These are phyloP conservation scores for Madurella fahalii DNA, from an alignment of 2,329 filamentous ascomycete species.

Conservation along the genomic window DNA sequence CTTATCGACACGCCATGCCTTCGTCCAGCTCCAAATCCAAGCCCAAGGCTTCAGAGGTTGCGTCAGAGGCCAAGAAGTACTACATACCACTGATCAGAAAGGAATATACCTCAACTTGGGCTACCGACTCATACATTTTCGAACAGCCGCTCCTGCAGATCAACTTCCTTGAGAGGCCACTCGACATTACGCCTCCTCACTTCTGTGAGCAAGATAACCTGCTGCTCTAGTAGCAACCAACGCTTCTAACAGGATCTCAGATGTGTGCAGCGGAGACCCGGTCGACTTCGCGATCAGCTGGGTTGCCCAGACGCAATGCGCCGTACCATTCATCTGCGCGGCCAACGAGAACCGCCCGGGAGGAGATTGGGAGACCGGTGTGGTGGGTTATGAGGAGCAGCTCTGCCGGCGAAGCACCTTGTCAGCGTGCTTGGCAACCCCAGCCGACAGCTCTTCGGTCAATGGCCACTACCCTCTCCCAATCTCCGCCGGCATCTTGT, in stretches of 20 bases:
- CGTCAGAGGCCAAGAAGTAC: conserved; percentile 66
- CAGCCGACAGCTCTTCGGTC: conserved; percentile 46
- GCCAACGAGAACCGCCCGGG: conserved; percentile 74
- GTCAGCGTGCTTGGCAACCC: conserved; percentile 61
- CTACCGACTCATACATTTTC: conserved; percentile 57
- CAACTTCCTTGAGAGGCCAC: conserved; percentile 33
- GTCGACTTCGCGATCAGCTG: conserved; percentile 59
- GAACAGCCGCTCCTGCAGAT: conserved; percentile 47
- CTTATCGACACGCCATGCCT: conserved; percentile 42
- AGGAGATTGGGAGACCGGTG: conserved; percentile 70
- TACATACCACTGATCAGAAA: conserved; percentile 63
- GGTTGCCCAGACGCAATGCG: conserved; percentile 34
- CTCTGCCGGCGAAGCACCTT: conserved; percentile 72
- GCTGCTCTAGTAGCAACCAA: background rate
- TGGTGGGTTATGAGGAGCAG: conserved; percentile 65
- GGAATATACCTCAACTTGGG: conserved; percentile 52
- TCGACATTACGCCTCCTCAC: conserved; percentile 38
- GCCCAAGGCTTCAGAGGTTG: conserved; percentile 65
- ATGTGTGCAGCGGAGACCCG: conserved; percentile 54
- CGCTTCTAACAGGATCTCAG: conserved; percentile 29
- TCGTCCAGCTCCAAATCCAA: conserved; percentile 39
- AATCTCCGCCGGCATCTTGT: conserved; percentile 65
- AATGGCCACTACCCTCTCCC: conserved; percentile 66
- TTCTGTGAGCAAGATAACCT: conserved; percentile 35
- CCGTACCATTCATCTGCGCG: conserved; percentile 64